Evolutionary conservation across 1,284 basidiomycete species (phyloP).

Genomic region (Tremellales sp.): DNA sequence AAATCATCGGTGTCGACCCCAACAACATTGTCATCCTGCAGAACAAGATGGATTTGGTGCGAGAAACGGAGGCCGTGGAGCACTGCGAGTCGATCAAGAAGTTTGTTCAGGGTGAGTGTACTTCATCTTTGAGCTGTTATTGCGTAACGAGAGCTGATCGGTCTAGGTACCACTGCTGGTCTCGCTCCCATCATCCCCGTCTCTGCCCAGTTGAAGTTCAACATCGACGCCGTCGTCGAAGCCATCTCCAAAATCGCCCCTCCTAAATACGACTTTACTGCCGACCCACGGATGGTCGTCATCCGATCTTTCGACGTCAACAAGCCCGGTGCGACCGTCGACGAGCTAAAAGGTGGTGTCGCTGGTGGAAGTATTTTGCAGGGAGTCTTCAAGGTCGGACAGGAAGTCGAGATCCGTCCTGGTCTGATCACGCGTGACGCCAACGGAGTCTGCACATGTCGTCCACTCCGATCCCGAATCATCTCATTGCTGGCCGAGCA

Average conservation of each 20-base stretch:
- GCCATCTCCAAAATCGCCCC: slow-evolving; percentile 97
- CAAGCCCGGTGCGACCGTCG: slow-evolving; percentile 95
- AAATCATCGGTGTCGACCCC: slow-evolving; percentile 88
- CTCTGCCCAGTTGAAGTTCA: slow-evolving; percentile 97
- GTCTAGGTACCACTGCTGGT: slow-evolving; percentile 91
- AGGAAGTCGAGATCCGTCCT: slow-evolving; percentile 95
- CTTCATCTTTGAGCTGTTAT: neutral
- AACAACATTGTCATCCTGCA: slow-evolving; percentile 98
- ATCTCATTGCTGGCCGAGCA: slow-evolving; percentile 90
- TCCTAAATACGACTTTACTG: slow-evolving; percentile 85
- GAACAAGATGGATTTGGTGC: slow-evolving; percentile 95
- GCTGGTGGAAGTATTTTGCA: slow-evolving; percentile 94
- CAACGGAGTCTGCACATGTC: slow-evolving; percentile 83
- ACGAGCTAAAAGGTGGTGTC: slow-evolving; percentile 96
- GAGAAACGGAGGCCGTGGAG: slow-evolving; percentile 83
- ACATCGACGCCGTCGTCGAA: slow-evolving; percentile 99
- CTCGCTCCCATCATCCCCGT: slow-evolving; percentile 97
- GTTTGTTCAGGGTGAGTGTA: slow-evolving; percentile 75
- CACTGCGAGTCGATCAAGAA: slow-evolving; percentile 88
- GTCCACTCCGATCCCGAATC: slow-evolving; percentile 89
- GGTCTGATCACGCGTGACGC: slow-evolving; percentile 96
- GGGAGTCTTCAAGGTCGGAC: slow-evolving; percentile 84
- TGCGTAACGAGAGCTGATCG: neutral
- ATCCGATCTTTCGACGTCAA: slow-evolving; percentile 99
- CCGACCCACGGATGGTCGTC: slow-evolving; percentile 89